Evolutionary conservation across 2,329 filamentous ascomycete species (phyloP).

Genomic region (Fusarium decemcellulare): DNA sequence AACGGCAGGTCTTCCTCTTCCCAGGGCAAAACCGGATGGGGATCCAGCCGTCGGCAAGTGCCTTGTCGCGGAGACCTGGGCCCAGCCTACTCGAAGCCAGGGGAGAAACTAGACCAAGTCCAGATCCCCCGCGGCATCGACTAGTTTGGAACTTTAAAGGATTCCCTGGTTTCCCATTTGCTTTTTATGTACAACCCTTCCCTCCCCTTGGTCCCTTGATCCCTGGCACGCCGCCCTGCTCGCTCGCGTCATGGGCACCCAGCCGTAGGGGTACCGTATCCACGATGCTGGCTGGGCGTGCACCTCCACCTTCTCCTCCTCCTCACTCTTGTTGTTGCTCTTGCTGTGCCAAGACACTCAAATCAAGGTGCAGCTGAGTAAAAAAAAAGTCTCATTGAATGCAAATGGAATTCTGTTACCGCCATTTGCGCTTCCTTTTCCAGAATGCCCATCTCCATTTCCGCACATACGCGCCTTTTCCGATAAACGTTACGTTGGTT

Average conservation of each 20-base stretch:
- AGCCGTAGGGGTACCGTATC: too few species aligned
- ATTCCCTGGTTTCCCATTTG: constrained; percentile 3
- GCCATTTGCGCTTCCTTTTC: constrained; percentile 14
- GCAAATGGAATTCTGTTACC: background rate
- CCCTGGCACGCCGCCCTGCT: too few species aligned
- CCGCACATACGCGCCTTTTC: background rate
- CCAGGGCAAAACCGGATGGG: constrained; percentile 6
- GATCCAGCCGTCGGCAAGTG: constrained; percentile 19
- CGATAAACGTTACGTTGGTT: constrained; percentile 6
- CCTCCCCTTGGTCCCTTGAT: constrained; percentile 1
- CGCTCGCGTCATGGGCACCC: too few species aligned
- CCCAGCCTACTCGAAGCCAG: constrained; percentile 1
- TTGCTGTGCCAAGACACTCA: too few species aligned
- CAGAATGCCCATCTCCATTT: background rate
- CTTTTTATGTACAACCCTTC: constrained; percentile 1
- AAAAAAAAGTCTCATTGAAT: background rate
- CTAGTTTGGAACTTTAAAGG: constrained; percentile 29
- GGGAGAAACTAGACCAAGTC: constrained; percentile 24
- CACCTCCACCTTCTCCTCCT: too few species aligned
- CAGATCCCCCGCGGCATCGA: constrained; percentile 37
- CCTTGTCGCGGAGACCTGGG: background rate
- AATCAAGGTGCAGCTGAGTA: too few species aligned
- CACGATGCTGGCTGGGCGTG: too few species aligned
- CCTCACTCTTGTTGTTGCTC: too few species aligned
- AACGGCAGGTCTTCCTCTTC: background rate